Base-by-base conservation (phyloP, 371 early-diverging fungal species). In the Mucor mucedo region DNA sequence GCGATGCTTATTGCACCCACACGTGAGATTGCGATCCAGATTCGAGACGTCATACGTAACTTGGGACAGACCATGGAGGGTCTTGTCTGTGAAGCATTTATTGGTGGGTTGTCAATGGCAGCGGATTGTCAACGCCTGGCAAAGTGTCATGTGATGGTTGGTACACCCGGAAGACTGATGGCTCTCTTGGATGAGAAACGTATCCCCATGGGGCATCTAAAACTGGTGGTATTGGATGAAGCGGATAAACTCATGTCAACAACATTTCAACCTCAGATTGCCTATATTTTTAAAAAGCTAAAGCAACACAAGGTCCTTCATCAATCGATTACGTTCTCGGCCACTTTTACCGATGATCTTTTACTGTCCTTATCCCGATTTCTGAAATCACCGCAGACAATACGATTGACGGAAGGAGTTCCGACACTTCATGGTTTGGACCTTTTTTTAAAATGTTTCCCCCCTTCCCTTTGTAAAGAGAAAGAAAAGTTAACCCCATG, bases 11-110 rank as follows among this genome's bases (percentile, higher is more conserved):
- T 97, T 27, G 93, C 92, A 6, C 94, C 94, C 9, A 98, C 97
- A 11, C 85, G 97, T 38, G 98, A 98, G 73, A 88, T 97, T 28
- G 97, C 98, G 5, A 76, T 88, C 3, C 98, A 98, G 70, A 97
- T 93, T 63, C 84, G 91, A 47, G 87, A 84, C 28, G 95, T 94
- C 10, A 78, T 96, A 53, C 68, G 74, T 29, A 54, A 62, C 14
- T 44, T 82, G 7, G 79, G 74, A 3, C 72, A 81, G 21, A 86
- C 77, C 35, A 83, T 95, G 32, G 66, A 67, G 11, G 75, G 65
- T 4, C 75, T 88, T 62, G 69, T 82, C 13, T 92, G 92, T 67
- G 87, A 91, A 63, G 88, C 92, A 6, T 88, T 96, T 69, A 93
- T 93, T 72, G 98, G 97, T 60, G 98, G 98, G 5, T 82, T 90